Base-by-base conservation (phyloP, 2,329 filamentous ascomycete species). In the Alternaria postmessia region DNA sequence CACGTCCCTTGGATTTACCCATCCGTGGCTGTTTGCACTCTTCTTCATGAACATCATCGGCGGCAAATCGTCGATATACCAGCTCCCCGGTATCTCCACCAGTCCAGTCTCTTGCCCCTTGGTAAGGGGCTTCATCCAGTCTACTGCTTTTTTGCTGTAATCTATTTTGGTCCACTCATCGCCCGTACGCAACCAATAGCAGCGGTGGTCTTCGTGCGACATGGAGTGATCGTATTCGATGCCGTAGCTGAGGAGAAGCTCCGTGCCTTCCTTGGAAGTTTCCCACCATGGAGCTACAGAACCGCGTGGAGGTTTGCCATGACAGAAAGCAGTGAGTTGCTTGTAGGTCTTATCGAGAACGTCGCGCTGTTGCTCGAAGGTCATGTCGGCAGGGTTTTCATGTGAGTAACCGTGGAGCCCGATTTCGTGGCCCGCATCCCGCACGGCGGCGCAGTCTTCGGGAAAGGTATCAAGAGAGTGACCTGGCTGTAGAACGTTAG, bases 221-320 rank as follows among this genome's bases (percentile, higher is more conserved):
- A 91, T 89, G 59, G 82, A 85, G 71, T 91, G 88, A 67, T 91
- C 89, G 69, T 91, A 91, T 66, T 90, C 88, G 62, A 91, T 87
- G 14, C 89, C 88, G 69, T 91, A 91, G 63, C 82, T 83, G 16
- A 90, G 81, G 67, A 91, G 79, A 16, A 91, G 77, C 64, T 91
- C 86, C 0, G 86, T 86, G 4, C 88, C 89, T 71, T 92, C 90
- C 64, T 86, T 84, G 60, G 85, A 88, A 0, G 86, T 88, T 72
- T 93, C 90, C 90, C 90, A 93, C 85, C 87, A 93, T 0, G 91
- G 91, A 0, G 90, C 90, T 0, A 93, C 90, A 39, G 85, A 89
- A 1, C 91, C 91, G 0, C 89, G 81, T 0, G 91, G 91, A 0
- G 88, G 88, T 77, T 91, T 92, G 6, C 91, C 75, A 5, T 91